These are phyloP conservation scores for Malus hybrid DNA, from an alignment of 331 rosid species.

Conservation along the genomic window DNA sequence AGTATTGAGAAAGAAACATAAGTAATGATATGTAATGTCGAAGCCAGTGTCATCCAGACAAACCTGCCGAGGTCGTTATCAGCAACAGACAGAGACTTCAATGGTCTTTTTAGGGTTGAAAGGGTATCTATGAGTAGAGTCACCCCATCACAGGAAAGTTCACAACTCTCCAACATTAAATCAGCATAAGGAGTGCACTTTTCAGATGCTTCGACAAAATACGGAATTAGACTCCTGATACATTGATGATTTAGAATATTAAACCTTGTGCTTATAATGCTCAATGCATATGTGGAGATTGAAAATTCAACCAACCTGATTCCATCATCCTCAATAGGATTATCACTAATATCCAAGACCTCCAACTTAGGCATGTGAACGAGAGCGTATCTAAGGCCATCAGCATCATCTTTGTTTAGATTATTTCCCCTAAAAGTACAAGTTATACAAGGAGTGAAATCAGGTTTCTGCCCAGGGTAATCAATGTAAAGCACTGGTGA, in stretches of 20 bases:
- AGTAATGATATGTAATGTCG: constrained; percentile 6
- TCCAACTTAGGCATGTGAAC: constrained; percentile 62
- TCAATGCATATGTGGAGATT: constrained; percentile 4
- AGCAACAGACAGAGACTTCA: constrained; percentile 78
- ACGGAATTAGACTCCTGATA: constrained; percentile 39
- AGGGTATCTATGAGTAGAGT: constrained; percentile 42
- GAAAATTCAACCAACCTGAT: constrained; percentile 48
- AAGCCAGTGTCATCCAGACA: constrained; percentile 20
- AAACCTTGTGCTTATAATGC: constrained; percentile 16
- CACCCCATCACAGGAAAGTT: constrained; percentile 55
- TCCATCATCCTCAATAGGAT: constrained; percentile 70
- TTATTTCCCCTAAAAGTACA: constrained; percentile 52
- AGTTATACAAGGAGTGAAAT: not conserved
- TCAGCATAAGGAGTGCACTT: constrained; percentile 35
- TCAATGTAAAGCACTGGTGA: not conserved
- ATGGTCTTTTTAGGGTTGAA: constrained; percentile 43
- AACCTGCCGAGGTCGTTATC: constrained; percentile 87
- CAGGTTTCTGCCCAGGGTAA: constrained; percentile 8
- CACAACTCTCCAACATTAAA: constrained; percentile 64
- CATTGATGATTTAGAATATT: constrained; percentile 16
- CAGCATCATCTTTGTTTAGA: constrained; percentile 51
- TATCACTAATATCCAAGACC: constrained; percentile 85
- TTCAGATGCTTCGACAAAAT: constrained; percentile 46
- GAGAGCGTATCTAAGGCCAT: constrained; percentile 58
- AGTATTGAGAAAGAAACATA: constrained; percentile 9